Evolutionary conservation across 352 stramenopile species (phyloP), one percentile per base, ranked within the genome.

Genomic region (Phytophthora tentaculata): DNA sequence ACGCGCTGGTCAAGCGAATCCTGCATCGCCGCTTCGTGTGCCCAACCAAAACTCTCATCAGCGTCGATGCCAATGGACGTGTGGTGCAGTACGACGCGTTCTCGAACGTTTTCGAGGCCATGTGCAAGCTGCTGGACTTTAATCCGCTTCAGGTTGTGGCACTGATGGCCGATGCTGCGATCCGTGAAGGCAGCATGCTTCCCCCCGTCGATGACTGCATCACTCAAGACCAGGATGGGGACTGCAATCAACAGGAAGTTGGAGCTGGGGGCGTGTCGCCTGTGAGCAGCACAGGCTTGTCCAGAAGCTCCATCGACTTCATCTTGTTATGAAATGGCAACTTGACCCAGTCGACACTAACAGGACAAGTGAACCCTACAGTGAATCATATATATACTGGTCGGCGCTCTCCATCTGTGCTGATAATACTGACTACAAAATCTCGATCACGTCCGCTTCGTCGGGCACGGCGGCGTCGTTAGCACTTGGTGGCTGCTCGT

Each of bases 371-470:
- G n/a, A n/a, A n/a, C n/a, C n/a, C n/a, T n/a, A n/a, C n/a, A n/a
- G n/a, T n/a, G n/a, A 69, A 64, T 71, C 51, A 47, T 68, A 43
- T 43, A 74, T 71, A 74, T 71, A 71, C n/a, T n/a, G n/a, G n/a
- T n/a, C n/a, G n/a, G n/a, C n/a, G n/a, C n/a, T n/a, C n/a, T n/a
- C n/a, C n/a, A n/a, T n/a, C n/a, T n/a, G n/a, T 57, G 47, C 16
- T 44, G 41, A 37, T 56, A 20, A 56, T 63, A 65, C 61, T 53
- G 26, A 35, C 66, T 79, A 79, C 56, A 79, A 77, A 69, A 80
- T 80, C 61, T 80, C 73, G 35, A 80, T 80, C 37, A 78, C 65
- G 47, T 80, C 69, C 39, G 56, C 47, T 57, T 74, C 72, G 26
- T 76, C 62, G 9, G 49, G 20, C 20, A 64, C 50, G 7, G 53